phyloP scores from a whole-genome alignment of 2,329 filamentous ascomycete genomes.

The Tricladium varicosporioides region DNA sequence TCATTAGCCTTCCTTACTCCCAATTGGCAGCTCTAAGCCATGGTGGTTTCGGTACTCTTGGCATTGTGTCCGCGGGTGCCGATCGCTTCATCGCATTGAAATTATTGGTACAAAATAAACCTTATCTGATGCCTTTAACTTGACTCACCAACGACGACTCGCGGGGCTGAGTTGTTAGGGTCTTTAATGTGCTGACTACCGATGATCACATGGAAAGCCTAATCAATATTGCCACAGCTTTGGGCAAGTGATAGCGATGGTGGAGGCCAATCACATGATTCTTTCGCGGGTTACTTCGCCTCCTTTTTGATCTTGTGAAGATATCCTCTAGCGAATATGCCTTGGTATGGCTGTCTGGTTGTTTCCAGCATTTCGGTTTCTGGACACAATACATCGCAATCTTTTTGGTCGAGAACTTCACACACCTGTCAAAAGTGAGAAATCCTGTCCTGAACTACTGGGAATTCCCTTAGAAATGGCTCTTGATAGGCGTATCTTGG shows the following conservation, averaged over 20 bases:
- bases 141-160: neutral
- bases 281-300: neutral
- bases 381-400: neutral
- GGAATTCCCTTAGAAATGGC: too few relatives aligned
- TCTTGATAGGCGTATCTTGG: too few relatives aligned
- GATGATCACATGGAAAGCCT: neutral
- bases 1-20: neutral
- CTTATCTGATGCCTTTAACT: neutral
- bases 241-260: neutral
- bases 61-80: neutral
- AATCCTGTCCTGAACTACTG: too few relatives aligned
- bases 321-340: neutral
- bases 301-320: neutral
- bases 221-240: neutral
- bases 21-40: neutral
- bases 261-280: neutral
- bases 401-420: too few relatives aligned
- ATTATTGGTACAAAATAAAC: neutral
- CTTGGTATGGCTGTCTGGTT: neutral
- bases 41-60: neutral
- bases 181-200: neutral
- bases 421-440: too few relatives aligned
- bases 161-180: neutral
- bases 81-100: neutral
- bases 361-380: neutral